Conservation (phyloP, 208 protist genomes). For the Balamuthia mandrillaris region DNA sequence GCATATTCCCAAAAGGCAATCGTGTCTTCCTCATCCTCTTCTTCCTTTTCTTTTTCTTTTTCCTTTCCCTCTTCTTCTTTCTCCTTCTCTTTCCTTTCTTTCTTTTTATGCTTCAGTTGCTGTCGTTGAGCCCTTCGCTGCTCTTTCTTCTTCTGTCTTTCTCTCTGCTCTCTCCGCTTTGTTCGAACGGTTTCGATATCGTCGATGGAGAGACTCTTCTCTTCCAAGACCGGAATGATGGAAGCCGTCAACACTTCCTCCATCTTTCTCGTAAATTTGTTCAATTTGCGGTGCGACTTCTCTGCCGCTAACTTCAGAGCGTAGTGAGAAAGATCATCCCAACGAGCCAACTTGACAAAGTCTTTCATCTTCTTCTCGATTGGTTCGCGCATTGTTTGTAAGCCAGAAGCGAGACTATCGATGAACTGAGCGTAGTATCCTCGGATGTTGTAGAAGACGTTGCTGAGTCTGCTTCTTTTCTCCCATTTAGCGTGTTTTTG, state of each 20-base stretch:
- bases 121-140: background rate
- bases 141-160: background rate
- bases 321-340: constrained; percentile 86
- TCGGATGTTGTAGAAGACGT: constrained; percentile 61
- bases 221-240: constrained; percentile 17
- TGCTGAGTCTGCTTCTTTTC: background rate
- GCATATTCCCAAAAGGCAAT: too few species aligned
- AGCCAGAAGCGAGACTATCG: background rate
- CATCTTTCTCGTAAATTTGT: constrained; percentile 28
- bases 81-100: background rate
- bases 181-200: background rate
- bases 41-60: background rate
- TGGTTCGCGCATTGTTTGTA: constrained; percentile 30
- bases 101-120: background rate
- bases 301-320: constrained; percentile 86
- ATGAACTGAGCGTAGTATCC: constrained; percentile 66
- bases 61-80: too few species aligned
- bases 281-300: constrained; percentile 87
- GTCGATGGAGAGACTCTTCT: too few species aligned
- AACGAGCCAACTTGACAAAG: constrained; percentile 69
- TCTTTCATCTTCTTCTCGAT: constrained; percentile 74
- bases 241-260: constrained; percentile 26
- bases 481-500: constrained; percentile 13
- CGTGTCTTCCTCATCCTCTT: too few species aligned
- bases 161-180: too few species aligned